These are phyloP conservation scores for Protomyces lactucae-debilis DNA, from an alignment of 1,139 yeast genomes.

Conservation along the genomic window DNA sequence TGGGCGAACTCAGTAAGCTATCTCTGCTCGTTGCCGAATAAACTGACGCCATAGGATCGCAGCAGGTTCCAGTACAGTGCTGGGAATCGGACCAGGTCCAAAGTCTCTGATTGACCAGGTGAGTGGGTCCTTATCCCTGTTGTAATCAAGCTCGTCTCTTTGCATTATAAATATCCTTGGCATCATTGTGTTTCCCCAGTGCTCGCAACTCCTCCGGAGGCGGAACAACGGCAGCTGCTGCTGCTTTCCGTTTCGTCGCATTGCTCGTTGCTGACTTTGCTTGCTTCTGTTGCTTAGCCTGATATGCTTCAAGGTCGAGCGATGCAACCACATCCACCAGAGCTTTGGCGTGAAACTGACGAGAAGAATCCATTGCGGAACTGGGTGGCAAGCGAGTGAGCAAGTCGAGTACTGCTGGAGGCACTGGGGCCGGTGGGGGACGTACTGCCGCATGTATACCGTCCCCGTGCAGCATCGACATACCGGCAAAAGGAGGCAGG, in stretches of 20 bases:
- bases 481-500: not conserved
- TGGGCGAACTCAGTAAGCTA: conserved; percentile 91
- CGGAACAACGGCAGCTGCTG: conserved; percentile 16
- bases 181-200: conserved; percentile 19
- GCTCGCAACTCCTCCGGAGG: conserved; percentile 21
- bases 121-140: conserved; percentile 71
- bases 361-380: conserved; percentile 31
- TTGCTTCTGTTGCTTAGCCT: not conserved
- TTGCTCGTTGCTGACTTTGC: not conserved
- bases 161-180: conserved; percentile 8
- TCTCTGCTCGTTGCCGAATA: conserved; percentile 87
- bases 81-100: conserved; percentile 76
- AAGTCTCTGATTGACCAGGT: conserved; percentile 70
- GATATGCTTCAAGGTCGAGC: conserved; percentile 6
- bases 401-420: conserved; percentile 33
- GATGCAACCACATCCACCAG: conserved; percentile 22
- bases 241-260: conserved; percentile 18
- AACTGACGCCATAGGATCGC: conserved; percentile 42
- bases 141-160: conserved; percentile 41
- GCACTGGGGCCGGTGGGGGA: conserved; percentile 25
- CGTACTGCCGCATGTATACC: too few relatives aligned
- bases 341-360: conserved; percentile 27
- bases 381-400: conserved; percentile 39
- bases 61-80: not conserved
- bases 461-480: not conserved